A percentile compares a stretch with the other conserved stretches of the same genome.
Conservation (phyloP, 1,139 yeast genomes). For the Magnusiomyces suaveolens region DNA sequence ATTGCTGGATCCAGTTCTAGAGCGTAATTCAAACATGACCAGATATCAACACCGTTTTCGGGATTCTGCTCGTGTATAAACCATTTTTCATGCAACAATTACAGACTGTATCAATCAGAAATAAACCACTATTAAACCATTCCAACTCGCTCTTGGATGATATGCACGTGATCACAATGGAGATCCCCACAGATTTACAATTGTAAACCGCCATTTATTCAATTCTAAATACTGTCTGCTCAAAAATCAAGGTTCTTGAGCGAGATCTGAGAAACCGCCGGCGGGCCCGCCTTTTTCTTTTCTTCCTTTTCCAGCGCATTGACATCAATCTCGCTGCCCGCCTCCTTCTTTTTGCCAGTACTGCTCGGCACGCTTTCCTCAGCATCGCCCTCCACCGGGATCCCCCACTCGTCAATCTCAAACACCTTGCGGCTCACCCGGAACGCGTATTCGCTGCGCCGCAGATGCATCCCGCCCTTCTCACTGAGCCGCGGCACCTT, state of each 20-base stretch:
- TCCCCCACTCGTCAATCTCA: constrained; percentile 87
- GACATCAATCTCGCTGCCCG: background rate
- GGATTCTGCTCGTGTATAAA: too few relatives aligned
- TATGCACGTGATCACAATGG: too few relatives aligned
- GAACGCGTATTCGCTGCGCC: constrained; percentile 73
- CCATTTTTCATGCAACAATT: too few relatives aligned
- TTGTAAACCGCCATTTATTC: too few relatives aligned
- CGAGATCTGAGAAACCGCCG: background rate
- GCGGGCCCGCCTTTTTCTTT: background rate
- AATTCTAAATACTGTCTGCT: background rate
- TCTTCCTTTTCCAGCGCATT: background rate
- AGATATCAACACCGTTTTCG: too few relatives aligned
- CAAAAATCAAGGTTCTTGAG: background rate
- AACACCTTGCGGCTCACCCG: constrained; percentile 74
- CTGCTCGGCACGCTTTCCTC: background rate
- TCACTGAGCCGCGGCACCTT: constrained; percentile 68
- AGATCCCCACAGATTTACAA: too few relatives aligned
- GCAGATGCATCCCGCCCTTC: constrained; percentile 68
- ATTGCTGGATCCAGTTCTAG: too few relatives aligned
- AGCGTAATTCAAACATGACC: too few relatives aligned
- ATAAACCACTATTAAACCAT: too few relatives aligned
- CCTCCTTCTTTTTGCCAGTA: background rate
- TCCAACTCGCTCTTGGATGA: too few relatives aligned
- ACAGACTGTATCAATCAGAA: too few relatives aligned
- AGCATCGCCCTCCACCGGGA: constrained; percentile 66